These are phyloP conservation scores for Urochloa ruziziensis DNA, from an alignment of 176 grass and related monocot species.

Conservation along the genomic window DNA sequence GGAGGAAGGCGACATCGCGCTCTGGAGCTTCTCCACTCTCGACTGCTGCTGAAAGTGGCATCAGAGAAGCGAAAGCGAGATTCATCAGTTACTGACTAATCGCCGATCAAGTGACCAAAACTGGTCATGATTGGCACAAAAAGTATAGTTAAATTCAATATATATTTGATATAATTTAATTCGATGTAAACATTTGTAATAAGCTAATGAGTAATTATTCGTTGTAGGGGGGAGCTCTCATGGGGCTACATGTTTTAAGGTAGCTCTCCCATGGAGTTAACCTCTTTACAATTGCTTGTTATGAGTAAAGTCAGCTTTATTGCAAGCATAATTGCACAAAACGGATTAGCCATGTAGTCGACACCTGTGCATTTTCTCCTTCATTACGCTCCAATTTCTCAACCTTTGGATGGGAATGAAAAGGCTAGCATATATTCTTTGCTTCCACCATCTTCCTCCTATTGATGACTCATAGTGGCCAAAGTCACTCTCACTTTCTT, in stretches of 20 bases:
- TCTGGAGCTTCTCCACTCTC: constrained; percentile 76
- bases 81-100: constrained; percentile 29
- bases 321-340: not conserved
- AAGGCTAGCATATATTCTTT: too few relatives aligned
- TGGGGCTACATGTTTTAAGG: constrained; percentile 89
- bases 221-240: constrained; percentile 15
- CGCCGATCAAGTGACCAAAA: constrained; percentile 18
- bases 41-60: constrained; percentile 36
- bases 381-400: too few relatives aligned
- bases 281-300: constrained; percentile 29
- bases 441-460: too few relatives aligned
- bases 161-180: constrained; percentile 5
- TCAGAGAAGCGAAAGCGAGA: not conserved
- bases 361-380: too few relatives aligned
- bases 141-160: constrained; percentile 31
- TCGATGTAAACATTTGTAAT: constrained; percentile 27
- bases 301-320: constrained; percentile 24
- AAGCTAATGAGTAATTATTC: constrained; percentile 24
- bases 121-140: constrained; percentile 18
- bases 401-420: too few relatives aligned
- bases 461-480: too few relatives aligned
- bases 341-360: too few relatives aligned
- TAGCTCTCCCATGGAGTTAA: constrained; percentile 46
- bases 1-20: constrained; percentile 60
- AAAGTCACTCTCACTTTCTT: too few relatives aligned